These are phyloP conservation scores for Fusarium algeriense DNA, from an alignment of 2,329 filamentous ascomycete species.

Conservation along the genomic window DNA sequence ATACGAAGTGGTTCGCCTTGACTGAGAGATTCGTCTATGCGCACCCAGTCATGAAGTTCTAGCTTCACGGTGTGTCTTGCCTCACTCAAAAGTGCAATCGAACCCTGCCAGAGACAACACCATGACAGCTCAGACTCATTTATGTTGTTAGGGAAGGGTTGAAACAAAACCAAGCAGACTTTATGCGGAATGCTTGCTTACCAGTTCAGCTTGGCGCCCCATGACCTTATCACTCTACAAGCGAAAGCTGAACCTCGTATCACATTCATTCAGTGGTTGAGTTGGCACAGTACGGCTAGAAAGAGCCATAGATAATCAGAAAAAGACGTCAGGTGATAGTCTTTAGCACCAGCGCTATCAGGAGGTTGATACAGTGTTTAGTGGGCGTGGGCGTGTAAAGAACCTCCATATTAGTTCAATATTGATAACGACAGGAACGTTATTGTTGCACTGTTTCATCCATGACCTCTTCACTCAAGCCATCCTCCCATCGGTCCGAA, in stretches of 20 bases:
- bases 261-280: neutral
- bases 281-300: neutral
- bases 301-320: neutral
- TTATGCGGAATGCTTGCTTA: slow-evolving; percentile 13
- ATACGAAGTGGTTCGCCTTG: neutral
- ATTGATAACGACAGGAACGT: neutral
- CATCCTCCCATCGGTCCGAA: neutral
- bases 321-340: slow-evolving; percentile 29
- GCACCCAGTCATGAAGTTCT: neutral
- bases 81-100: slow-evolving; percentile 2
- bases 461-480: slow-evolving; percentile 6
- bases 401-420: neutral
- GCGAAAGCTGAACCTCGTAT: neutral
- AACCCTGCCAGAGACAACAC: neutral
- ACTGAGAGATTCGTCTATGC: neutral
- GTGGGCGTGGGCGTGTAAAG: neutral
- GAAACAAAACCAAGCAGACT: slow-evolving; percentile 23
- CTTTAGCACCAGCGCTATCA: slow-evolving; percentile 1
- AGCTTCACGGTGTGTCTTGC: slow-evolving; percentile 4
- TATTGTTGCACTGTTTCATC: neutral
- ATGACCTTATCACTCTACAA: neutral
- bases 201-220: neutral
- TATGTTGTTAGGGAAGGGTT: slow-evolving; percentile 17
- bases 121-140: slow-evolving; percentile 5
- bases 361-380: neutral